Conservation (phyloP, 176 grass and related monocot genomes). For the Rhynchospora pubera region DNA sequence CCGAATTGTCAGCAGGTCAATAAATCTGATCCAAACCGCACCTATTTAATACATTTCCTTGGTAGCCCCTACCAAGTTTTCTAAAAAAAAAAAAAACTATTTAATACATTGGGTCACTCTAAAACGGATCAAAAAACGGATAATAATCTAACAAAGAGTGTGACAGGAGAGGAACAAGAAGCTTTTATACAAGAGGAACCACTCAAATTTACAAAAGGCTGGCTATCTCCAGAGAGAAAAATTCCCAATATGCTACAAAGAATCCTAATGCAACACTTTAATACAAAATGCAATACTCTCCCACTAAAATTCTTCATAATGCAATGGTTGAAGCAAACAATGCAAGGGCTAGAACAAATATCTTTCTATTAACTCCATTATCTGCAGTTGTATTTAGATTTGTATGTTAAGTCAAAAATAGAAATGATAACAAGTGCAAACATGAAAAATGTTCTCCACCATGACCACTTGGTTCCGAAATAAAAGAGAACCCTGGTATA, state of each 20-base stretch:
- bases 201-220: conserved; percentile 9
- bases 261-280: conserved; percentile 18
- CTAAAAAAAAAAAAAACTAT: no score
- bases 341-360: not conserved
- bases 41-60: no score
- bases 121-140: not conserved
- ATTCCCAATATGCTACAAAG: conserved; percentile 11
- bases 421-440: not conserved
- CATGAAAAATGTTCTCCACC: not conserved
- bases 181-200: conserved; percentile 19
- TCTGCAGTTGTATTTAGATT: conserved; percentile 16
- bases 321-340: conserved; percentile 7
- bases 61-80: no score
- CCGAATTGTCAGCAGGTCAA: not conserved
- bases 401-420: not conserved
- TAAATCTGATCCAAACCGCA: not conserved
- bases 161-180: not conserved
- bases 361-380: not conserved
- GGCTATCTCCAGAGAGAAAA: conserved; percentile 5
- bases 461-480: not conserved
- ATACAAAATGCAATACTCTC: not conserved
- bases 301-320: conserved; percentile 8
- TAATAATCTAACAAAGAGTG: not conserved
- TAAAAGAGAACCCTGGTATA: not conserved
- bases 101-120: not conserved